These are phyloP conservation scores for Bassia scoparia DNA, from an alignment of 148 eudicot genomes.

Conservation along the genomic window DNA sequence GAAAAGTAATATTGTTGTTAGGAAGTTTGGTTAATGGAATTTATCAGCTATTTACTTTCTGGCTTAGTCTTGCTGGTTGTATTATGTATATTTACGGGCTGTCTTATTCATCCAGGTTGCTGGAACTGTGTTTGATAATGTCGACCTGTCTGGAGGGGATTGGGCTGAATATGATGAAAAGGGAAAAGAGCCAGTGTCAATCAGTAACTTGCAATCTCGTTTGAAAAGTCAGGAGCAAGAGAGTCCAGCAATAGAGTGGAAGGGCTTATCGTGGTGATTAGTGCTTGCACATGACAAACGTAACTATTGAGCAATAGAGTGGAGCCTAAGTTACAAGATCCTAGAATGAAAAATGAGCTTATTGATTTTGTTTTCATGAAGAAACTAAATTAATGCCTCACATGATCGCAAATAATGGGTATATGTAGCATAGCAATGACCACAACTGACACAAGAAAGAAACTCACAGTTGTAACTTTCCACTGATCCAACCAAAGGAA, in stretches of 20 bases:
- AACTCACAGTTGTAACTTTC: slow-evolving; percentile 79
- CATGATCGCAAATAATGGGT: background rate
- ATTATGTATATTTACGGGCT: background rate
- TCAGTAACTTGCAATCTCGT: slow-evolving; percentile 50
- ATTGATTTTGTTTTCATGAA: no score
- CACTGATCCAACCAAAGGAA: slow-evolving; percentile 62
- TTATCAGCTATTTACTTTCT: background rate
- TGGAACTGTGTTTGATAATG: slow-evolving; percentile 62
- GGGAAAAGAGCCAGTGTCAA: slow-evolving; percentile 65
- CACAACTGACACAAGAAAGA: background rate
- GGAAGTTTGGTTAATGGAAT: background rate
- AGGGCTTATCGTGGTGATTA: background rate
- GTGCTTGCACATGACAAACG: background rate
- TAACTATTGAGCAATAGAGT: no score
- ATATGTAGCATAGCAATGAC: background rate
- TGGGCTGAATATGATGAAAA: slow-evolving; percentile 49
- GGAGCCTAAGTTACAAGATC: no score
- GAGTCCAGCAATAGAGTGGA: background rate
- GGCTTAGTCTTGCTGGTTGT: background rate
- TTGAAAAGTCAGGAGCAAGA: no score
- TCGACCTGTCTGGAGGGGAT: slow-evolving; percentile 42
- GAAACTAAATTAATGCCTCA: no score
- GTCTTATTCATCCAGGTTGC: slow-evolving; percentile 41
- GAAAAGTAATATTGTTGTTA: background rate
- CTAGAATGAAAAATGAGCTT: no score